These are phyloP conservation scores for Saccharomyces pastorianus DNA, from an alignment of 1,139 yeast genomes.

Conservation along the genomic window DNA sequence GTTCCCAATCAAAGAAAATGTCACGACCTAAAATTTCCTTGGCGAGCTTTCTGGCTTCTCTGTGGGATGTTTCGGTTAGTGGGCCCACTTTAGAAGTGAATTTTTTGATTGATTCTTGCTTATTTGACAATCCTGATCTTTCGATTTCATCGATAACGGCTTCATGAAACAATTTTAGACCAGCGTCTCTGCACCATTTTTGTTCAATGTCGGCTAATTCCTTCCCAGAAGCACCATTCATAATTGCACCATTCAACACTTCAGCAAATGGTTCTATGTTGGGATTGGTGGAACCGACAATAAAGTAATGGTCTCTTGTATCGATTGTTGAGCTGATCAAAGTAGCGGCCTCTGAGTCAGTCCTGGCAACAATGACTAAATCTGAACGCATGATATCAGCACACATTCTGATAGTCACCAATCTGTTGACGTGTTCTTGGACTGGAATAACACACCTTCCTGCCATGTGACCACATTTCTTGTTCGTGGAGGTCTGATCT, in stretches of 20 bases:
- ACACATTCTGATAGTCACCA: conserved; percentile 88
- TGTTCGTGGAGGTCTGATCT: conserved; percentile 98
- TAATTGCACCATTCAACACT: conserved; percentile 76
- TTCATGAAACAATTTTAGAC: conserved; percentile 81
- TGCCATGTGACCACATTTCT: conserved; percentile 95
- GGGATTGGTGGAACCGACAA: conserved; percentile 87
- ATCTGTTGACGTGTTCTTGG: conserved; percentile 90
- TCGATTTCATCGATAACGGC: conserved; percentile 84
- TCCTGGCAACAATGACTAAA: conserved; percentile 83
- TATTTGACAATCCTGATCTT: conserved; percentile 45
- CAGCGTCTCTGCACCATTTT: conserved; percentile 79
- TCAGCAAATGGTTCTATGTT: conserved; percentile 65
- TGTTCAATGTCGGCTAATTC: conserved; percentile 66
- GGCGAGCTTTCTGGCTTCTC: conserved; percentile 76
- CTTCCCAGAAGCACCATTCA: conserved; percentile 61
- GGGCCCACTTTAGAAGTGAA: conserved; percentile 70
- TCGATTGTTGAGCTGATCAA: conserved; percentile 89
- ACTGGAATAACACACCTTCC: conserved; percentile 97
- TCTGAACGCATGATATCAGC: conserved; percentile 91
- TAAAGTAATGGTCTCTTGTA: conserved; percentile 86
- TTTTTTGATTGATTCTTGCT: conserved; percentile 54
- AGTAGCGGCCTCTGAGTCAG: conserved; percentile 96
- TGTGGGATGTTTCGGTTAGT: conserved; percentile 62
- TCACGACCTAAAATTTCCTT: conserved; percentile 73
- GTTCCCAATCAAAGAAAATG: conserved; percentile 90